phyloP scores from a whole-genome alignment of 306 rosid species.

The Acacia melanoxylon region DNA sequence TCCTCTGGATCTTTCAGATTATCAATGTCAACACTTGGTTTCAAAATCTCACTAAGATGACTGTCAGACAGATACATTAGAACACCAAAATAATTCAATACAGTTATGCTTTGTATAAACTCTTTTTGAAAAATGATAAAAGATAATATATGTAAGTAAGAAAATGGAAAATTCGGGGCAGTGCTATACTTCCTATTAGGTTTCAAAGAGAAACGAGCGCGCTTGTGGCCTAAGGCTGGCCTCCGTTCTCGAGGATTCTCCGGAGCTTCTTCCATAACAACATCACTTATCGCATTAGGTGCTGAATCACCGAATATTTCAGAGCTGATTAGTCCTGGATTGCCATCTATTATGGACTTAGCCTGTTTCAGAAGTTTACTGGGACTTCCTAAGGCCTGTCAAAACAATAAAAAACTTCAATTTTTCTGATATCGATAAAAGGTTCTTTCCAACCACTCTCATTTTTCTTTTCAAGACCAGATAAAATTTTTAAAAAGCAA shows the following conservation, averaged over 20 bases:
- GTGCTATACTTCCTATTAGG: slow-evolving; percentile 51
- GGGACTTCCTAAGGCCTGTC: slow-evolving; percentile 58
- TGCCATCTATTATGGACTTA: slow-evolving; percentile 37
- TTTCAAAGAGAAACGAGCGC: slow-evolving; percentile 62
- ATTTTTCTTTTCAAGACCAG: neutral
- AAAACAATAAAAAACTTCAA: neutral
- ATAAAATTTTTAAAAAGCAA: neutral
- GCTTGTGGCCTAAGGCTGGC: slow-evolving; percentile 72
- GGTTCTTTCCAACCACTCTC: neutral
- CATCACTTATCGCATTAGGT: slow-evolving; percentile 26
- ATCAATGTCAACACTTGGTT: slow-evolving; percentile 51
- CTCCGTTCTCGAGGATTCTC: slow-evolving; percentile 63
- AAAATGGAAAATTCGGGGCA: neutral
- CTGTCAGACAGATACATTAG: slow-evolving; percentile 37
- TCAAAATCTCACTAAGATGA: slow-evolving; percentile 51
- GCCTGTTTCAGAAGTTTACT: slow-evolving; percentile 47
- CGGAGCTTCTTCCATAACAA: slow-evolving; percentile 31
- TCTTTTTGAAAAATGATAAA: neutral
- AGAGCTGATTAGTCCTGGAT: slow-evolving; percentile 32
- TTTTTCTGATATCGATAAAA: neutral
- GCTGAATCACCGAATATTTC: slow-evolving; percentile 16
- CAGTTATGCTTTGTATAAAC: neutral
- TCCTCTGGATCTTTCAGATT: slow-evolving; percentile 61
- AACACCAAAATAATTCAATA: slow-evolving; percentile 8
- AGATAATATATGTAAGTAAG: neutral